Conservation (phyloP, 345 rosid genomes). For the Bruguiera parviflora region DNA sequence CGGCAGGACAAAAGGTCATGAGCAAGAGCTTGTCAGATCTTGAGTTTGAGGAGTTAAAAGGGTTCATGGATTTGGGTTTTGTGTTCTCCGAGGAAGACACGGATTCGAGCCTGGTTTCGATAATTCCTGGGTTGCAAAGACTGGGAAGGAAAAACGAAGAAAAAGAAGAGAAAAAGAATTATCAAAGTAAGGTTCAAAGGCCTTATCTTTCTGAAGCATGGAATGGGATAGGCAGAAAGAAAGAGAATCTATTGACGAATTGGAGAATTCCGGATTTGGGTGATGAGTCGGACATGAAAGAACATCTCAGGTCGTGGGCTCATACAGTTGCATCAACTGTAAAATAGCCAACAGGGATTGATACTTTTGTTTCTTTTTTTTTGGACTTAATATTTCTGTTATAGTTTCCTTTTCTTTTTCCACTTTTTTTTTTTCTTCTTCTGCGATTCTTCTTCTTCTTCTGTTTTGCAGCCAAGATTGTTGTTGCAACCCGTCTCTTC, state of each 20-base stretch:
- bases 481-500: neutral
- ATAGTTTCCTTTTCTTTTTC: neutral
- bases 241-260: constrained; percentile 45
- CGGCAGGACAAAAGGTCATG: constrained; percentile 10
- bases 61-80: constrained; percentile 88
- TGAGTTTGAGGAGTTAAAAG: constrained; percentile 78
- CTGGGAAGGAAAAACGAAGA: constrained; percentile 39
- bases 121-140: constrained; percentile 71
- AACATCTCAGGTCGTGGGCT: constrained; percentile 67
- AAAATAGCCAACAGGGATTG: constrained; percentile 25
- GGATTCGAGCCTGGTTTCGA: constrained; percentile 59
- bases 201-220: constrained; percentile 89
- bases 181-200: constrained; percentile 22
- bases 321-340: constrained; percentile 68
- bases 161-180: constrained; percentile 25
- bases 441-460: neutral
- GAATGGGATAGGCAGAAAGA: constrained; percentile 41
- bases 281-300: constrained; percentile 57
- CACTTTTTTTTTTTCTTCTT: neutral
- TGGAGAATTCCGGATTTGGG: constrained; percentile 52
- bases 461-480: neutral
- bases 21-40: constrained; percentile 66
- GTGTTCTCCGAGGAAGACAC: constrained; percentile 77
- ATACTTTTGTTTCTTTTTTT: neutral
- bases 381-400: neutral